phyloP scores from a whole-genome alignment of 495 filamentous ascomycete genomes.

The Tuber aestivum region DNA sequence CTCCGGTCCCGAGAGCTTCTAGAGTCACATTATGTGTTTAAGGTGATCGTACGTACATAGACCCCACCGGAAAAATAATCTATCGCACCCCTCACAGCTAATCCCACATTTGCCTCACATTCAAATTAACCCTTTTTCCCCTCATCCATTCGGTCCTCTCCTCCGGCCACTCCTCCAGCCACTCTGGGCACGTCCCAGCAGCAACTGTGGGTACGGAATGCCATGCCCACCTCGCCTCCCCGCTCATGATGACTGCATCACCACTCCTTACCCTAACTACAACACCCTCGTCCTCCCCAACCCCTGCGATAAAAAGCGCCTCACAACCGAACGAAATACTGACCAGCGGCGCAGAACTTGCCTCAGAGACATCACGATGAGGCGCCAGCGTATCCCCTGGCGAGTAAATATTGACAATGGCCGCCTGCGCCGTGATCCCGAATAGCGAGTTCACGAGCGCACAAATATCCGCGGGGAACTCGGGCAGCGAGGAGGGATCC shows the following conservation, averaged over 20 bases:
- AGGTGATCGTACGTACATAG: not conserved
- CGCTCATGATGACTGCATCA: slow-evolving; percentile 76
- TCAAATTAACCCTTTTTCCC: slow-evolving; percentile 79
- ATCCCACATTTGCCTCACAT: slow-evolving; percentile 83
- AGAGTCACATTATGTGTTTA: not conserved
- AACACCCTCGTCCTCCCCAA: slow-evolving; percentile 50
- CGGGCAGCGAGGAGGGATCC: slow-evolving; percentile 4
- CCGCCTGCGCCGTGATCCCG: slow-evolving; percentile 61
- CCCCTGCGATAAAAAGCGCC: slow-evolving; percentile 67
- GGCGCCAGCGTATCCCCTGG: slow-evolving; percentile 80
- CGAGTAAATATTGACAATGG: slow-evolving; percentile 85
- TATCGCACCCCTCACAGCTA: slow-evolving; percentile 26
- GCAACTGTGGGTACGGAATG: slow-evolving; percentile 79
- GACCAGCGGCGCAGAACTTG: slow-evolving; percentile 64
- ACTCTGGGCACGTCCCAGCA: slow-evolving; percentile 66
- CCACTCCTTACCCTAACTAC: slow-evolving; percentile 67
- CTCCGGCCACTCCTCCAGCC: slow-evolving; percentile 70
- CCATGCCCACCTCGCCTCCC: slow-evolving; percentile 78
- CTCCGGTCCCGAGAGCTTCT: not conserved
- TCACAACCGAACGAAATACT: slow-evolving; percentile 86
- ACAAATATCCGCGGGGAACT: slow-evolving; percentile 68
- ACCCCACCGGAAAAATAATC: not conserved
- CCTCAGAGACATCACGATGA: slow-evolving; percentile 86
- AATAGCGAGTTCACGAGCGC: slow-evolving; percentile 49
- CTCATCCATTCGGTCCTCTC: slow-evolving; percentile 67